Percentiles rank a stretch among this genome's conserved stretches.
Conservation (phyloP, 306 rosid genomes). For the Lotus japonicus region DNA sequence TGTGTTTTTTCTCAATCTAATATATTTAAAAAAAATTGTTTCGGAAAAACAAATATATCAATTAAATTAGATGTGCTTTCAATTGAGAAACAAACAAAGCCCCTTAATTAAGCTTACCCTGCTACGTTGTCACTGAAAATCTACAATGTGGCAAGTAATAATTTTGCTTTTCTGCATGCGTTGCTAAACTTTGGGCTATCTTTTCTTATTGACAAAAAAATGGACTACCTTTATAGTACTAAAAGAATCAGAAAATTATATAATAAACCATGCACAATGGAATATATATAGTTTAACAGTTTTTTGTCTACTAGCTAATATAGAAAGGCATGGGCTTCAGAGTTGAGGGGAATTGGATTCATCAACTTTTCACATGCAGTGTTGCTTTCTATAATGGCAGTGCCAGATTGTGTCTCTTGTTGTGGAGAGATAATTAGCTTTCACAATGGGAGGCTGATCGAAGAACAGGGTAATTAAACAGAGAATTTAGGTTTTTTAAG, state of each 20-base stretch:
- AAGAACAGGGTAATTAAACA: neutral
- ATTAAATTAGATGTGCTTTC: no score
- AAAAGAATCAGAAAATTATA: neutral
- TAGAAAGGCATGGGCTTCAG: conserved; percentile 24
- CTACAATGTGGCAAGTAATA: neutral
- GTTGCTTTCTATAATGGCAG: conserved; percentile 29
- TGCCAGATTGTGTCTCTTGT: conserved; percentile 21
- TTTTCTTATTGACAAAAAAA: neutral
- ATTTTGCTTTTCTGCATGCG: conserved; percentile 9
- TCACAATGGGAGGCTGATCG: neutral
- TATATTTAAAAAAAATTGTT: no score
- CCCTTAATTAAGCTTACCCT: neutral
- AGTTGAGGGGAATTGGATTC: conserved; percentile 32
- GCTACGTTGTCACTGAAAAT: neutral
- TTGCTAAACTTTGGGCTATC: conserved; percentile 9
- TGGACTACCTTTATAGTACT: neutral
- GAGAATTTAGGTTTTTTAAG: no score
- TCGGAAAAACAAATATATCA: no score
- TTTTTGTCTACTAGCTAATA: conserved; percentile 3
- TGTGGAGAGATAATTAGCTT: neutral
- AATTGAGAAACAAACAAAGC: neutral
- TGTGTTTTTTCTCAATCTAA: no score
- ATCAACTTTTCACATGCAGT: conserved; percentile 36
- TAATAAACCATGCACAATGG: neutral
- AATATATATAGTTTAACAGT: neutral